These are phyloP conservation scores for Rhodosporidiobolus odoratus DNA, from an alignment of 768 basidiomycete species.

Conservation along the genomic window DNA sequence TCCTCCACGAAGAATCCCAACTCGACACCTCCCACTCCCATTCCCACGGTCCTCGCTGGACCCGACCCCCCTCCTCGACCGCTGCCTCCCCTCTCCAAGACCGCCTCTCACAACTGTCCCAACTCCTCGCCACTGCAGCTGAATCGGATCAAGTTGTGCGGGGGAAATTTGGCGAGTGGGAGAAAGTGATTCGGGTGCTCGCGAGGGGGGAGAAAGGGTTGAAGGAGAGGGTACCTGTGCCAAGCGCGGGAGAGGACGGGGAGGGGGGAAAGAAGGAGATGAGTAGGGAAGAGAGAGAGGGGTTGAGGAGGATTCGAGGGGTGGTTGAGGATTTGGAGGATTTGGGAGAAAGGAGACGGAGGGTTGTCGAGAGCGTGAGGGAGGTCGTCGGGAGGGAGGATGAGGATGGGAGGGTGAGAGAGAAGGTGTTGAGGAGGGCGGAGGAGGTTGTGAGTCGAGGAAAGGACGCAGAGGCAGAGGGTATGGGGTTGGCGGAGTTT, in stretches of 20 bases:
- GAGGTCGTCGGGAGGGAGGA: slow-evolving; percentile 55
- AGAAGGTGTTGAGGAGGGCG: slow-evolving; percentile 63
- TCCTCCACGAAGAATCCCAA: slow-evolving; percentile 69
- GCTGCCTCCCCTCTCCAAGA: slow-evolving; percentile 68
- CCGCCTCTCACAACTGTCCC: slow-evolving; percentile 66
- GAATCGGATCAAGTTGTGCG: slow-evolving; percentile 71
- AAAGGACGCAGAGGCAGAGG: slow-evolving; percentile 48
- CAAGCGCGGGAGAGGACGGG: no score
- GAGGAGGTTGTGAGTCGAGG: slow-evolving; percentile 55
- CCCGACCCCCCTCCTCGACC: slow-evolving; percentile 65
- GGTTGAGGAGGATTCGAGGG: neutral
- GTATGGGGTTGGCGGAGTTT: slow-evolving; percentile 68
- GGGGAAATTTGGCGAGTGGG: slow-evolving; percentile 86
- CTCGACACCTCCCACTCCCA: slow-evolving; percentile 48
- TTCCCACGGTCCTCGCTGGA: slow-evolving; percentile 43
- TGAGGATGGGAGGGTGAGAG: slow-evolving; percentile 66
- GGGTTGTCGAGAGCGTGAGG: neutral
- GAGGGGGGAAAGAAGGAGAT: neutral
- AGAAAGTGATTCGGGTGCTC: slow-evolving; percentile 62
- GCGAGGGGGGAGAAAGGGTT: slow-evolving; percentile 57
- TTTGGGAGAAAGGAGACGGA: neutral
- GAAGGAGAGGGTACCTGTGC: neutral
- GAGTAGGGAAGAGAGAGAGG: neutral
- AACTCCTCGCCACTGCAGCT: slow-evolving; percentile 64
- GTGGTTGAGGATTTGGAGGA: neutral